These are phyloP conservation scores for Maudiozyma barnettii DNA, from an alignment of 805 yeast species.

Conservation along the genomic window DNA sequence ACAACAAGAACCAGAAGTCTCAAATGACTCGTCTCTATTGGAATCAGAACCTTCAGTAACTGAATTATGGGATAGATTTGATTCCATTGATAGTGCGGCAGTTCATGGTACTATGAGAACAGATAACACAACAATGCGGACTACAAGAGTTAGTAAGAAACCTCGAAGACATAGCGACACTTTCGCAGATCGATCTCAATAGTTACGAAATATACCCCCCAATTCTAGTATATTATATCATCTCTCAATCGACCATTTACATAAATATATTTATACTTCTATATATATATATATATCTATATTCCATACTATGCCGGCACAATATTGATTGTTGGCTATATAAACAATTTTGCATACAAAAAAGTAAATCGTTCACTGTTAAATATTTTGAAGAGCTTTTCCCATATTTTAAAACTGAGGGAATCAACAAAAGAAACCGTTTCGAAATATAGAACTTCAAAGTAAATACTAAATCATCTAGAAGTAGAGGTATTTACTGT, in stretches of 20 bases:
- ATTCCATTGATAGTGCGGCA: not conserved
- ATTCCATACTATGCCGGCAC: not conserved
- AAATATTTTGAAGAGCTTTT: not conserved
- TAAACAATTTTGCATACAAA: not conserved
- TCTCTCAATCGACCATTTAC: too few species aligned
- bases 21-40: not conserved
- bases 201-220: not conserved
- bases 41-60: not conserved
- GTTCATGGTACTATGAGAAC: not conserved
- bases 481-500: too few species aligned
- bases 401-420: not conserved
- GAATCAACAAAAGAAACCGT: not conserved
- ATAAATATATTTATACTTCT: too few species aligned
- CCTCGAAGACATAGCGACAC: not conserved
- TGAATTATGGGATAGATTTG: not conserved
- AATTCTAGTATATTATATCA: not conserved
- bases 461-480: not conserved
- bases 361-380: not conserved
- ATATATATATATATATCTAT: not conserved
- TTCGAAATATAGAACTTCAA: not conserved
- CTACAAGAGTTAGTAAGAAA: constrained; percentile 1
- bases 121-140: not conserved
- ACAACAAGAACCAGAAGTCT: not conserved
- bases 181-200: too few species aligned
- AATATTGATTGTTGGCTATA: not conserved